Evolutionary conservation across 2,329 filamentous ascomycete genomes (phyloP).

Genomic region (Didymella arachidicola): DNA sequence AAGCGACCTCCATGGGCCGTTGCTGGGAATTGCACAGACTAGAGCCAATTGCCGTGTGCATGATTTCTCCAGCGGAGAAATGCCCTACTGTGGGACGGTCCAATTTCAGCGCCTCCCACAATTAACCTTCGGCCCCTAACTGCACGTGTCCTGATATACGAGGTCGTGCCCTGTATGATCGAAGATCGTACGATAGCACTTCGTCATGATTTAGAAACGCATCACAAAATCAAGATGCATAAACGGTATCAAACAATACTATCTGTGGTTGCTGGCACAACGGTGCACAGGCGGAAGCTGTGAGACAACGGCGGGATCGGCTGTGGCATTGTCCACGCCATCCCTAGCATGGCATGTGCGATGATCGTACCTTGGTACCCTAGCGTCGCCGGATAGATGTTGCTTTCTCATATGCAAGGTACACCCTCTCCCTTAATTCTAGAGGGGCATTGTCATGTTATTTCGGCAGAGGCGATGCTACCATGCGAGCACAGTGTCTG

Average conservation of each 20-base stretch:
- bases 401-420: conserved; percentile 35
- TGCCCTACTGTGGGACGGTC: conserved; percentile 15
- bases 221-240: background rate
- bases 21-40: conserved; percentile 19
- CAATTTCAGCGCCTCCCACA: conserved; percentile 24
- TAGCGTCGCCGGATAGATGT: conserved; percentile 25
- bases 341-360: conserved; percentile 31
- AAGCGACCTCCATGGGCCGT: conserved; percentile 18
- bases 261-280: conserved; percentile 23
- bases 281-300: conserved; percentile 12
- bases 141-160: conserved; percentile 12
- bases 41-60: conserved; percentile 13
- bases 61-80: conserved; percentile 21
- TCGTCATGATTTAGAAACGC: conserved; percentile 14
- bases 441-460: conserved; percentile 12
- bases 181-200: conserved; percentile 14
- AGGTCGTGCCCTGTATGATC: conserved; percentile 8
- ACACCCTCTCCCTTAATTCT: conserved; percentile 26
- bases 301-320: conserved; percentile 23
- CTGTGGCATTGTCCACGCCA: conserved; percentile 16
- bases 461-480: conserved; percentile 7
- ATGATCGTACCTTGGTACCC: conserved; percentile 26
- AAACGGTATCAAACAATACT: conserved; percentile 19
- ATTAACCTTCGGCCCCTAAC: conserved; percentile 24
- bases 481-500: conserved; percentile 14